Conservation (phyloP, 2,329 filamentous ascomycete genomes). For the Botryotinia narcissicola region DNA sequence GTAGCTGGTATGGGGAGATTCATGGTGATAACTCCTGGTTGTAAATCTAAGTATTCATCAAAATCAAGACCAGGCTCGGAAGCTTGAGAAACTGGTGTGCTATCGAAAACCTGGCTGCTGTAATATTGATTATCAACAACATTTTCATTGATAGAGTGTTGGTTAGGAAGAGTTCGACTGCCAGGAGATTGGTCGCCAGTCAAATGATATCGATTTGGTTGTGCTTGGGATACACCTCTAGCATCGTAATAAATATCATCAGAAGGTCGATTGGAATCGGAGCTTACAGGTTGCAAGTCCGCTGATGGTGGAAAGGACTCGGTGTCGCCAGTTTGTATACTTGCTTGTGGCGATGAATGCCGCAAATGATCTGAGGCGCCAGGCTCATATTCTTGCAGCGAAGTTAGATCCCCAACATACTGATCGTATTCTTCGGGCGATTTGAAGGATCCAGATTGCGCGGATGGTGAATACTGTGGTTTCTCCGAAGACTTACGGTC, state of each 20-base stretch:
- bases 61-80: neutral
- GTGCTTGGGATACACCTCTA: neutral
- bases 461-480: neutral
- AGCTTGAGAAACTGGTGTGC: neutral
- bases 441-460: neutral
- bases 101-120: neutral
- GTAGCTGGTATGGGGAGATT: neutral
- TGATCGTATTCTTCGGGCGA: neutral
- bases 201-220: no score
- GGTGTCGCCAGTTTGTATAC: neutral
- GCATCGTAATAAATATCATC: neutral
- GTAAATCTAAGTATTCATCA: neutral
- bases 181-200: neutral
- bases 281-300: neutral
- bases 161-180: neutral
- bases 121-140: neutral
- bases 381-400: neutral
- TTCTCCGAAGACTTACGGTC: fast-evolving
- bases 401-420: neutral
- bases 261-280: neutral
- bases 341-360: neutral
- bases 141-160: no score
- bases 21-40: neutral
- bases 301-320: neutral
- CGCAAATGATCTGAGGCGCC: neutral